Conservation (phyloP, 1,139 yeast genomes). For the Spencermartinsiella ligniputridi region DNA sequence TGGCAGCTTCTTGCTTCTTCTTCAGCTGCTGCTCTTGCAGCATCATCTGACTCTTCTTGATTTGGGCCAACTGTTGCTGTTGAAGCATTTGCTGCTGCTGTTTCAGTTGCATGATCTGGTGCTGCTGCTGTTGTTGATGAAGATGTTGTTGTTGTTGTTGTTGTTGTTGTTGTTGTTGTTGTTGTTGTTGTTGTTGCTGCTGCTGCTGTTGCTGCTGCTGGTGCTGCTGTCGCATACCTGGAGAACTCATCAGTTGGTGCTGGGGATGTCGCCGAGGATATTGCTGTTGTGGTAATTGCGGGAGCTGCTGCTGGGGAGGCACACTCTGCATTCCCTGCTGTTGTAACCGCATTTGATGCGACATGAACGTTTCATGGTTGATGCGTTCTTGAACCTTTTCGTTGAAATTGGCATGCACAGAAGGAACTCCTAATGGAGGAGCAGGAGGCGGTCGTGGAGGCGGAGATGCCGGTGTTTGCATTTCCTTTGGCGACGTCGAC, state of each 20-base stretch:
- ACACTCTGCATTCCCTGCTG: slow-evolving; percentile 16
- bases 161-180: slow-evolving; percentile 14
- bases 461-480: slow-evolving; percentile 24
- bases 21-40: slow-evolving; percentile 12
- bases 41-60: slow-evolving; percentile 12
- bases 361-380: slow-evolving; percentile 9
- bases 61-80: slow-evolving; percentile 14
- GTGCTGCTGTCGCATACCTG: slow-evolving; percentile 15
- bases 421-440: slow-evolving; percentile 37
- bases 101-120: slow-evolving; percentile 13
- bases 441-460: slow-evolving; percentile 42
- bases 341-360: slow-evolving; percentile 21
- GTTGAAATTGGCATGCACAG: slow-evolving; percentile 28
- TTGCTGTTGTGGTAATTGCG: slow-evolving; percentile 14
- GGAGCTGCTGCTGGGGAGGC: slow-evolving; percentile 10
- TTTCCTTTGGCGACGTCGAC: slow-evolving; percentile 3
- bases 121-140: slow-evolving; percentile 15
- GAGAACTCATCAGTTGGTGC: slow-evolving; percentile 9
- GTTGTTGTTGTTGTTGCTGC: slow-evolving; percentile 15
- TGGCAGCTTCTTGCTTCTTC: slow-evolving; percentile 14
- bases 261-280: slow-evolving; percentile 18
- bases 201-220: slow-evolving; percentile 15
- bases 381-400: slow-evolving; percentile 18
- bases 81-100: slow-evolving; percentile 13
- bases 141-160: slow-evolving; percentile 12